phyloP scores from a whole-genome alignment of 257 asterid species.

The Datura wrightii region DNA sequence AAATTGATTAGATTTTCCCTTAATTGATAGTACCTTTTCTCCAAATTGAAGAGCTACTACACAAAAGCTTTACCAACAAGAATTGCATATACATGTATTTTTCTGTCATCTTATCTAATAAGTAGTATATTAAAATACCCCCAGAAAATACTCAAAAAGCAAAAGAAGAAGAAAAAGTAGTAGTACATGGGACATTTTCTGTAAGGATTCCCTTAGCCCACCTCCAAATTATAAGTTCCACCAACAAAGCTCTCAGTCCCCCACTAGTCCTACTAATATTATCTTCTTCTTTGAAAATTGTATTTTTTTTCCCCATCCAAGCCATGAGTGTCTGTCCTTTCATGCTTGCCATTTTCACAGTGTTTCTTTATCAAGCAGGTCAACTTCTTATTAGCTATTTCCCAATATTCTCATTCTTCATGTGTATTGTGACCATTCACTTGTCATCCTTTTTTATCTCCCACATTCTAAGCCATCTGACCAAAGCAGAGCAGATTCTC shows the following conservation, averaged over 20 bases:
- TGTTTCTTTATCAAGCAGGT: conserved; percentile 26
- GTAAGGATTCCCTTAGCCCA: conserved; percentile 39
- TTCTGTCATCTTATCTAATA: not conserved
- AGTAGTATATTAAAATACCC: conserved; percentile 7
- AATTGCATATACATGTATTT: conserved; percentile 25
- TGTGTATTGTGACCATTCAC: conserved; percentile 11
- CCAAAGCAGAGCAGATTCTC: conserved; percentile 16
- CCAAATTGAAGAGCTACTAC: not conserved
- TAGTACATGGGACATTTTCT: conserved; percentile 30
- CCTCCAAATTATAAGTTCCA: conserved; percentile 23
- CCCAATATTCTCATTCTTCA: conserved; percentile 25
- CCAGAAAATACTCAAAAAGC: not conserved
- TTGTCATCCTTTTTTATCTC: conserved; percentile 10
- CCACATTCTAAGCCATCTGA: conserved; percentile 16
- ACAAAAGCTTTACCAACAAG: conserved; percentile 16
- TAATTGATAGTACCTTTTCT: not conserved
- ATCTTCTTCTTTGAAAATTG: conserved; percentile 37
- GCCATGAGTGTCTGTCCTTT: conserved; percentile 33
- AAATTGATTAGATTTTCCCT: not conserved
- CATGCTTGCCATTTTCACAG: conserved; percentile 31
- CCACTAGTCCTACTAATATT: conserved; percentile 30
- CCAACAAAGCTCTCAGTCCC: conserved; percentile 26
- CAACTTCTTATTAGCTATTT: conserved; percentile 39
- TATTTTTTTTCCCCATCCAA: not conserved
- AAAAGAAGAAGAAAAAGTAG: conserved; percentile 18